phyloP scores from a whole-genome alignment of 1,139 yeast genomes.

The Suhomyces wounanorum region DNA sequence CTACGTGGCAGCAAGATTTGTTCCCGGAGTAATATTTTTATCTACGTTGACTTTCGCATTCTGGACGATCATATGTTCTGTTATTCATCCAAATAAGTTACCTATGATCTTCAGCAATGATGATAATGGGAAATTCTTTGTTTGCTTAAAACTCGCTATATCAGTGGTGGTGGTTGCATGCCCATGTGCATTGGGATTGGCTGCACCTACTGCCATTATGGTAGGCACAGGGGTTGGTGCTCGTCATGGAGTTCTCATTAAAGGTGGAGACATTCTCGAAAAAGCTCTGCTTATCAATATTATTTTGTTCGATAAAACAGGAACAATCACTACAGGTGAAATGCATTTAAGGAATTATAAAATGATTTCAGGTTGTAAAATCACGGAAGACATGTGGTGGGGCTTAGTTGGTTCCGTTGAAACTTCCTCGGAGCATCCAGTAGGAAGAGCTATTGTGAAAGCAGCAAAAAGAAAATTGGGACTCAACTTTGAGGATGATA shows the following conservation, averaged over 20 bases:
- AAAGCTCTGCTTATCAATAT: conserved; percentile 63
- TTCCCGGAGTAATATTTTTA: conserved; percentile 68
- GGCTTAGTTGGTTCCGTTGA: conserved; percentile 65
- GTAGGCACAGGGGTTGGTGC: conserved; percentile 99
- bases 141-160: conserved; percentile 80
- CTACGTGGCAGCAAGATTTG: conserved; percentile 80
- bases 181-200: conserved; percentile 95
- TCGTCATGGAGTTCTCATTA: conserved; percentile 80
- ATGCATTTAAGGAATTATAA: conserved; percentile 55
- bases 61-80: conserved; percentile 57
- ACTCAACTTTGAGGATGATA: conserved; percentile 37
- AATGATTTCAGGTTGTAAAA: conserved; percentile 5
- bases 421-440: conserved; percentile 80
- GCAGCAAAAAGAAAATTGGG: conserved; percentile 31
- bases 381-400: conserved; percentile 47
- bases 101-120: conserved; percentile 61
- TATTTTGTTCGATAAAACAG: conserved; percentile 91
- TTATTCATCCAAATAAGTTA: conserved; percentile 31
- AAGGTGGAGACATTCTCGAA: conserved; percentile 91
- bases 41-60: conserved; percentile 64
- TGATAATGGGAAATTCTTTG: conserved; percentile 60
- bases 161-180: conserved; percentile 96
- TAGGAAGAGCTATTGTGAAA: conserved; percentile 66
- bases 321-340: conserved; percentile 85
- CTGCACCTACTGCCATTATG: conserved; percentile 98